Evolutionary conservation across 257 asterid genomes (phyloP).

Genomic region (Euphrasia confusa): DNA sequence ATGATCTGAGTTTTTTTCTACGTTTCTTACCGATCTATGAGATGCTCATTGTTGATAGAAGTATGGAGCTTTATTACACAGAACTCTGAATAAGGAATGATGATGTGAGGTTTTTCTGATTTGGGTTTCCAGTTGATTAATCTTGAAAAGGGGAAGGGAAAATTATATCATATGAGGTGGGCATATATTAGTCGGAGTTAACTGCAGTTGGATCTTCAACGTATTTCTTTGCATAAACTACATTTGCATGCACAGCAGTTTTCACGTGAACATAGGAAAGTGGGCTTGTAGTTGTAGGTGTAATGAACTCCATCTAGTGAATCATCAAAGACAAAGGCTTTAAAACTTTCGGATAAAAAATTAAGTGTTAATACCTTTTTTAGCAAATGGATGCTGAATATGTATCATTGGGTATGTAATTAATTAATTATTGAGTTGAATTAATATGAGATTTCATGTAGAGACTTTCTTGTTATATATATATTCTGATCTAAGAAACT

Average conservation of each 20-base stretch:
- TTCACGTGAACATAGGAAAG: not conserved
- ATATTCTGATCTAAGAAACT: conserved; percentile 18
- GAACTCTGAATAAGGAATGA: conserved; percentile 15
- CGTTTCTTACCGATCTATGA: not conserved
- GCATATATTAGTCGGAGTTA: not conserved
- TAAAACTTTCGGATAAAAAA: not conserved
- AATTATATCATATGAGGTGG: not conserved
- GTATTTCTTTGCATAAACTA: not conserved
- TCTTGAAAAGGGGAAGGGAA: conserved; percentile 6
- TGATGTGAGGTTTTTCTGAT: not conserved
- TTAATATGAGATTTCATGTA: not conserved
- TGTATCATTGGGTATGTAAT: conserved; percentile 3
- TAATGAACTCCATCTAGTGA: not conserved
- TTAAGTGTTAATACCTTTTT: not conserved
- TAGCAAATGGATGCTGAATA: not conserved
- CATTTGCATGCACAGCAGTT: not conserved
- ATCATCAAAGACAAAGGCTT: conserved; percentile 11
- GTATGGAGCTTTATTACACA: not conserved
- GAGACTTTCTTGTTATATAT: not conserved
- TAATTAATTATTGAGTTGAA: not conserved
- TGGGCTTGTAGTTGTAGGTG: not conserved
- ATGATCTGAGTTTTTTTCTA: not conserved
- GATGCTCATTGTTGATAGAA: not conserved
- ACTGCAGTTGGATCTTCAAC: not conserved
- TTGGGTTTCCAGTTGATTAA: not conserved